Conservation (phyloP, 1,139 yeast genomes). For the Magnusiomyces tetraspermus region DNA sequence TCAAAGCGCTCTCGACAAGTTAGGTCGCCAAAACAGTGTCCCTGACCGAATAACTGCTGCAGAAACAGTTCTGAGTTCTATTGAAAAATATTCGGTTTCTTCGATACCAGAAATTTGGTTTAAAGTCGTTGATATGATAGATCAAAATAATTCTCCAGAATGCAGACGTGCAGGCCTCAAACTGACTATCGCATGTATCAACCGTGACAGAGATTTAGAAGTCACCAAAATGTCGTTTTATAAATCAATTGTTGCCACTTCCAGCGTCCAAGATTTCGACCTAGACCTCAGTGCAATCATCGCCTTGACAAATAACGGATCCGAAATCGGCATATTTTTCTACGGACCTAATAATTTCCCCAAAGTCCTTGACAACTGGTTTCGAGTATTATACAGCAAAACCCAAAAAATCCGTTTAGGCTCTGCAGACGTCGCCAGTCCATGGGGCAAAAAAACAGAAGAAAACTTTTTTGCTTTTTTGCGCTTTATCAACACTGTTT, state of each 20-base stretch:
- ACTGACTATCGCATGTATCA: conserved; percentile 49
- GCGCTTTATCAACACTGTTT: conserved; percentile 37
- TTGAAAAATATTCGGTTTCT: conserved; percentile 46
- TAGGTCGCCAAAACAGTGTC: conserved; percentile 33
- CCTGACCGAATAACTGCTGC: conserved; percentile 47
- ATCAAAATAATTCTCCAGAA: conserved; percentile 35
- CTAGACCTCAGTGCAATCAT: conserved; percentile 45
- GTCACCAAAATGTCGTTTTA: conserved; percentile 47
- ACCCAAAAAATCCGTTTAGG: conserved; percentile 27
- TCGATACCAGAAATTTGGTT: conserved; percentile 74
- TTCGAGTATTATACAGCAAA: conserved; percentile 30
- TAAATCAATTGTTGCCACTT: conserved; percentile 46
- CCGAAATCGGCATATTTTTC: conserved; percentile 49
- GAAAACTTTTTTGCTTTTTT: conserved; percentile 32
- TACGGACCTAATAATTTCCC: conserved; percentile 38
- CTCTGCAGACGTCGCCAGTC: conserved; percentile 22
- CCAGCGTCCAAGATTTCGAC: conserved; percentile 47
- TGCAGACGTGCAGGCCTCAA: conserved; percentile 46
- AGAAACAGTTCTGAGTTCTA: conserved; percentile 40
- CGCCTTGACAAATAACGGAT: conserved; percentile 51
- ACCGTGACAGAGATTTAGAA: conserved; percentile 42
- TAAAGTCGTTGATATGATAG: conserved; percentile 49
- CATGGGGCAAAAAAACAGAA: conserved; percentile 29
- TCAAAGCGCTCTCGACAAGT: conserved; percentile 37
- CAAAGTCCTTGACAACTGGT: conserved; percentile 33